Percentiles rank a stretch among this genome's conserved stretches.
Evolutionary conservation across 176 grass and related monocot species (phyloP).

Genomic region (Ananas comosus): DNA sequence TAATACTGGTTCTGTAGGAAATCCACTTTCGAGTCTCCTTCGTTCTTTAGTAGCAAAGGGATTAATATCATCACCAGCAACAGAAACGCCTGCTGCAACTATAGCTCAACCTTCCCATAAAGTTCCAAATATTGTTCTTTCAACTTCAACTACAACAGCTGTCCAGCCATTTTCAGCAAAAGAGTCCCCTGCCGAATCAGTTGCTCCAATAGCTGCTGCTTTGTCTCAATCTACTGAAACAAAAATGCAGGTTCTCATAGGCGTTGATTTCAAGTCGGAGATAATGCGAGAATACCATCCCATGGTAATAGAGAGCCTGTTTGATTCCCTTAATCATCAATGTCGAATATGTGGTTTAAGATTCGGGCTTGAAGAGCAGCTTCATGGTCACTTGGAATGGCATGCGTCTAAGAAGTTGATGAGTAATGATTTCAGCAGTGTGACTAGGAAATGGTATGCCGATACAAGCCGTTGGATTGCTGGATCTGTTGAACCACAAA

Average conservation of each 20-base stretch:
- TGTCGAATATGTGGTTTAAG: slow-evolving; percentile 69
- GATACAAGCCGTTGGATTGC: slow-evolving; percentile 35
- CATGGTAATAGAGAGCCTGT: slow-evolving; percentile 54
- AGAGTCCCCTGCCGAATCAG: slow-evolving; percentile 21
- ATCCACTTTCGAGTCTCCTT: slow-evolving; percentile 76
- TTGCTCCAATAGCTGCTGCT: background rate
- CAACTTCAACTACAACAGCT: slow-evolving; percentile 8
- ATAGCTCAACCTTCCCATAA: background rate
- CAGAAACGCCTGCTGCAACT: slow-evolving; percentile 29
- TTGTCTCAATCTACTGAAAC: slow-evolving; percentile 21
- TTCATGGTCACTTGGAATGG: slow-evolving; percentile 41
- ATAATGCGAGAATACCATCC: slow-evolving; percentile 60
- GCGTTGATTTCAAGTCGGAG: slow-evolving; percentile 66
- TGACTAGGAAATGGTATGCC: slow-evolving; percentile 70
- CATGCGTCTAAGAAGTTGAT: slow-evolving; percentile 29
- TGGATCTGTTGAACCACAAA: slow-evolving; percentile 31
- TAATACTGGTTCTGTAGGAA: slow-evolving; percentile 6
- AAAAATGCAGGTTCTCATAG: slow-evolving; percentile 41
- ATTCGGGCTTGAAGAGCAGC: slow-evolving; percentile 53
- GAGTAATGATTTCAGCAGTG: slow-evolving; percentile 21
- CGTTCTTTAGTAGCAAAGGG: slow-evolving; percentile 91
- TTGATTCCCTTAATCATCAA: slow-evolving; percentile 55
- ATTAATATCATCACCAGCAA: slow-evolving; percentile 61
- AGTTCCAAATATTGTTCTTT: slow-evolving; percentile 17
- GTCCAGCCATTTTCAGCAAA: slow-evolving; percentile 21